Evolutionary conservation across 495 filamentous ascomycete genomes (phyloP), one percentile per base, ranked within the genome.

Genomic region (Penicillium canariense): DNA sequence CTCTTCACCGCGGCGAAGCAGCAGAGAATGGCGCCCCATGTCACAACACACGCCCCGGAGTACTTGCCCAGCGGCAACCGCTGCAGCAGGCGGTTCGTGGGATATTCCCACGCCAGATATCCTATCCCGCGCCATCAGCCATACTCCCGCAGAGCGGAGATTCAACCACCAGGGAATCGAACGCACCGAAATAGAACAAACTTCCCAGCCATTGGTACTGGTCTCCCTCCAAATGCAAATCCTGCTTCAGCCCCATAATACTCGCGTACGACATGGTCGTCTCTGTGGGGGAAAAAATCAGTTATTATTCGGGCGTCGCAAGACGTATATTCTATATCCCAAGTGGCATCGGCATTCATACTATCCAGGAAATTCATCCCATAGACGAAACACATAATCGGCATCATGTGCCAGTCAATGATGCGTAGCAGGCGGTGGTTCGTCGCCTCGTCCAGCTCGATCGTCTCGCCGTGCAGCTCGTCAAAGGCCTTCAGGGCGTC

Each of bases 281-380:
- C 65, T 87, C 76, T 80, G 31, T 35, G 11, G 10, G 11, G n/a
- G 12, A 12, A 2, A 25, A 34, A 35, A 8, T 34, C 6, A 0
- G 32, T 40, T 26, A 60, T 55, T 53, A 15, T 34, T 25, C 25
- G 43, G 12, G 20, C 39, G 39, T 25, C 8, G 14, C 23, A 43
- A 6, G 12, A 12, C 3, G 15, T 14, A 5, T 7, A 4, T 26
- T 25, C 22, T 18, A n/a, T 27, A 22, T 50, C 11, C n/a, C 5
- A 12, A 9, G 20, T 23, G 18, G 6, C n/a, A 42, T 42, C 25
- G 5, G 14, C 5, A 45, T 12, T 11, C 71, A 20, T 67, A 78
- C 75, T 87, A 61, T 87, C 84, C 12, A 86, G 63, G 61, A 77
- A 87, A 55, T 86, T 84, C 69, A 87, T 77, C 5, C 81, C 82